Evolutionary conservation across 805 yeast species (phyloP).

Genomic region (Myxozyma geophila): DNA sequence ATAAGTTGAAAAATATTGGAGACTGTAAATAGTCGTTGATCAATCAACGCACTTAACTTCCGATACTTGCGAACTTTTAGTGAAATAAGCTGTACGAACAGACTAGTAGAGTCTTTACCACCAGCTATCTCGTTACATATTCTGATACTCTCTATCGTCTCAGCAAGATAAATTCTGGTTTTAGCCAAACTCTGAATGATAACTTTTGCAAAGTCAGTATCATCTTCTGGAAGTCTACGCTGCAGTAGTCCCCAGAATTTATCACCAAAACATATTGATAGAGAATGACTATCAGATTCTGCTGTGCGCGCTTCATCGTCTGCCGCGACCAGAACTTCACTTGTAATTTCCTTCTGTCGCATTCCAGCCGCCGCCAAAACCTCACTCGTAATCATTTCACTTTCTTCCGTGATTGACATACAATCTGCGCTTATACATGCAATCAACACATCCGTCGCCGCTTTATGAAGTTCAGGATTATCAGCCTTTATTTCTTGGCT

Average conservation of each 20-base stretch:
- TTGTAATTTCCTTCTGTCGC: constrained; percentile 25
- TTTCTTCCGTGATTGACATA: constrained; percentile 23
- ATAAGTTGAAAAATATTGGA: constrained; percentile 23
- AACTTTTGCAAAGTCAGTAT: constrained; percentile 35
- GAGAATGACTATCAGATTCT: constrained; percentile 11
- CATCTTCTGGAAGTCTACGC: constrained; percentile 35
- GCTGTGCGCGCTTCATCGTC: constrained; percentile 34
- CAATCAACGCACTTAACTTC: constrained; percentile 12
- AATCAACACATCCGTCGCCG: constrained; percentile 9
- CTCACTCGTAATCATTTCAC: constrained; percentile 19
- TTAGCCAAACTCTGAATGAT: constrained; percentile 14
- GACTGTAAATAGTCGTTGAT: constrained; percentile 8
- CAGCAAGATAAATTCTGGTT: constrained; percentile 25
- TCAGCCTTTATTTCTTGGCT: background rate
- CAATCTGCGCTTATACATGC: constrained; percentile 26
- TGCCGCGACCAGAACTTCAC: constrained; percentile 14
- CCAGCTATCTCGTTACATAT: constrained; percentile 40
- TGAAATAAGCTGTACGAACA: constrained; percentile 8
- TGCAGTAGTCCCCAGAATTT: constrained; percentile 32
- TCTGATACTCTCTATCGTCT: constrained; percentile 38
- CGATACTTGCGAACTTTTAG: constrained; percentile 12
- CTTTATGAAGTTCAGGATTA: background rate
- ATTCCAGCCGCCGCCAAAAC: constrained; percentile 15
- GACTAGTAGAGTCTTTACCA: constrained; percentile 5
- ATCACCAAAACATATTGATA: constrained; percentile 23